Evolutionary conservation across 257 asterid genomes (phyloP).

Genomic region (Salvia hispanica): DNA sequence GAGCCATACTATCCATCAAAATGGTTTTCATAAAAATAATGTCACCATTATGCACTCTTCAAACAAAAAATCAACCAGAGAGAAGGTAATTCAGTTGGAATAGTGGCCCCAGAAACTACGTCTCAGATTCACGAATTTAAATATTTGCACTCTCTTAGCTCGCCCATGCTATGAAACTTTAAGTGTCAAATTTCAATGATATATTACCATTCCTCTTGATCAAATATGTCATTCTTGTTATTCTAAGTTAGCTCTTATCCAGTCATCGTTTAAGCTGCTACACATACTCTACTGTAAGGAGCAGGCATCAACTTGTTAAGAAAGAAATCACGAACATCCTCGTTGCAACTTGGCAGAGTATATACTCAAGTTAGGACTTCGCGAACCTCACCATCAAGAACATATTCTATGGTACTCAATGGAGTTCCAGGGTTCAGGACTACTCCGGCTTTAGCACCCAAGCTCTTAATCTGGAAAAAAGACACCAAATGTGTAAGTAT

Average conservation of each 20-base stretch:
- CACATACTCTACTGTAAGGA: not conserved
- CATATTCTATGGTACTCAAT: conserved; percentile 78
- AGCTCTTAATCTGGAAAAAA: conserved; percentile 63
- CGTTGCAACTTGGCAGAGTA: not conserved
- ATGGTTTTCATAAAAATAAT: no score
- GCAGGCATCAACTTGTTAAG: not conserved
- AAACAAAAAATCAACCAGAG: no score
- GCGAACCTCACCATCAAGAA: conserved; percentile 80
- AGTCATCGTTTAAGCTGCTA: not conserved
- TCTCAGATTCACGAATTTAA: no score
- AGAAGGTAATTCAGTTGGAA: no score
- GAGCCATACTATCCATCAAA: no score
- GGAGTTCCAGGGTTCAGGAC: conserved; percentile 97
- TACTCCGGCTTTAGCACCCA: conserved; percentile 99
- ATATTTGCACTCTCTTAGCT: no score
- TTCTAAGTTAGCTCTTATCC: not conserved
- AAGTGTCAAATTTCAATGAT: not conserved
- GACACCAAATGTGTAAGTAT: conserved; percentile 22
- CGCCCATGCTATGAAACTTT: no score
- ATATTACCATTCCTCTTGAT: not conserved
- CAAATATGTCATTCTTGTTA: not conserved
- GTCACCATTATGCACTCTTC: no score
- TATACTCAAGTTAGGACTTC: not conserved
- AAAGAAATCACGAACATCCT: not conserved
- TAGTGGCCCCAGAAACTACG: no score